A percentile compares a stretch with the other conserved stretches of the same genome.
Conservation (phyloP, 352 stramenopile species). For the Phytophthora pistaciae region DNA sequence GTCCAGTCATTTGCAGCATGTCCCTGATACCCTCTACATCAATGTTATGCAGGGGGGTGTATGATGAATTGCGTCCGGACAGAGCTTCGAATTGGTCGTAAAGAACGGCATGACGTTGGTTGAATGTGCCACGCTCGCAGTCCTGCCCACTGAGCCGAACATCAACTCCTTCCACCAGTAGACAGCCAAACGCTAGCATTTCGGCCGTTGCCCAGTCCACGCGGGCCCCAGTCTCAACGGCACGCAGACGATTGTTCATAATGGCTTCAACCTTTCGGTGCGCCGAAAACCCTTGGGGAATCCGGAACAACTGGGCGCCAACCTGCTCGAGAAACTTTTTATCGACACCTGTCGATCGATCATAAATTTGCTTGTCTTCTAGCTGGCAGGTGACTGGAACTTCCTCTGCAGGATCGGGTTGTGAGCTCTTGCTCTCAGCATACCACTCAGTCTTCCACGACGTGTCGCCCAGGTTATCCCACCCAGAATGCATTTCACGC, state of each 20-base stretch:
- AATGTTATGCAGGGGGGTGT: conserved; percentile 95
- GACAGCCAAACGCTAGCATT: conserved; percentile 84
- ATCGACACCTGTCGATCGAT: conserved; percentile 78
- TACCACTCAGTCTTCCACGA: conserved; percentile 79
- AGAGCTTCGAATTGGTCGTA: conserved; percentile 89
- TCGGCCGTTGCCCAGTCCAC: conserved; percentile 93
- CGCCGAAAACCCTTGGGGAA: conserved; percentile 83
- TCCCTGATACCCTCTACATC: conserved; percentile 53
- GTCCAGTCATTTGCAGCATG: conserved; percentile 43
- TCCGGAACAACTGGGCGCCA: conserved; percentile 79
- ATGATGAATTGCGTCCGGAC: conserved; percentile 86
- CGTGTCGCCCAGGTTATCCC: conserved; percentile 77
- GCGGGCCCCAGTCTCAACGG: conserved; percentile 80
- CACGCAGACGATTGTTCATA: conserved; percentile 86
- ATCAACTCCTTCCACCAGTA: conserved; percentile 87
- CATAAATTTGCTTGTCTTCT: conserved; percentile 43
- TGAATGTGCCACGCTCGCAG: conserved; percentile 91
- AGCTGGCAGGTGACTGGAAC: conserved; percentile 22
- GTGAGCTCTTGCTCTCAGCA: conserved; percentile 26
- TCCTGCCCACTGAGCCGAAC: conserved; percentile 91
- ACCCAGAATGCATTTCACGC: conserved; percentile 71
- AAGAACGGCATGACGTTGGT: conserved; percentile 89
- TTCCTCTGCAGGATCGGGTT: conserved; percentile 7
- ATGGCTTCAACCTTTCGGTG: conserved; percentile 89
- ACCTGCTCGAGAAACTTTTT: conserved; percentile 77